phyloP scores from a whole-genome alignment of 345 rosid species.

The Jatropha curcas region DNA sequence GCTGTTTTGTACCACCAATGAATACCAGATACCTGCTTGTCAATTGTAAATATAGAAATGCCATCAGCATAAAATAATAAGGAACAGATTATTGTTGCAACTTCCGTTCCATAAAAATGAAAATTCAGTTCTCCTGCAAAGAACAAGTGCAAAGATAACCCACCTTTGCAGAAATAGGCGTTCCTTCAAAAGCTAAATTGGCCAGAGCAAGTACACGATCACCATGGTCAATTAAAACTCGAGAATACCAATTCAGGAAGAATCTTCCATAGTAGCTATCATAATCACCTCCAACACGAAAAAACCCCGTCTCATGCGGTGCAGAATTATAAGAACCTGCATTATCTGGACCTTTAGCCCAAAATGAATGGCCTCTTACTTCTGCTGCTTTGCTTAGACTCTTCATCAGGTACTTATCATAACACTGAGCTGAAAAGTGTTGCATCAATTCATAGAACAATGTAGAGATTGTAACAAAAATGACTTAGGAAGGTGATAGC shows the following conservation, averaged over 20 bases:
- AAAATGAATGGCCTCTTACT: constrained; percentile 67
- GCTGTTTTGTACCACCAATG: constrained; percentile 97
- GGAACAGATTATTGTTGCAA: not conserved
- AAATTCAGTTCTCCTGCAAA: not conserved
- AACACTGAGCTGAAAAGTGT: constrained; percentile 54
- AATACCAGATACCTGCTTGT: constrained; percentile 79
- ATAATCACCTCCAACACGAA: constrained; percentile 94
- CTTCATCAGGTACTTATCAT: constrained; percentile 76
- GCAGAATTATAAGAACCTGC: constrained; percentile 83
- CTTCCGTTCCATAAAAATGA: not conserved
- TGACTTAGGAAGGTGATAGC: not conserved
- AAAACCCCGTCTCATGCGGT: constrained; percentile 88
- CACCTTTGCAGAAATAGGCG: constrained; percentile 80
- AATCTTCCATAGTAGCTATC: constrained; percentile 91
- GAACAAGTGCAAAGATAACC: constrained; percentile 19
- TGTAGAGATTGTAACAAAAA: not conserved
- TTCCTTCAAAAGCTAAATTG: constrained; percentile 79
- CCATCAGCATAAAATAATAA: not conserved
- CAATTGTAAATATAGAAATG: constrained; percentile 33
- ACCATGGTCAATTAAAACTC: constrained; percentile 74
- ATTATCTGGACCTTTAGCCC: constrained; percentile 93
- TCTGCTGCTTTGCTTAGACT: constrained; percentile 82
- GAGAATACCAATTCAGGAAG: constrained; percentile 94
- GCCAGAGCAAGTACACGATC: constrained; percentile 80
- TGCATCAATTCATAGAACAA: constrained; percentile 13